Evolutionary conservation across 495 filamentous ascomycete species (phyloP).

Genomic region (Aspergillus kassunensis): DNA sequence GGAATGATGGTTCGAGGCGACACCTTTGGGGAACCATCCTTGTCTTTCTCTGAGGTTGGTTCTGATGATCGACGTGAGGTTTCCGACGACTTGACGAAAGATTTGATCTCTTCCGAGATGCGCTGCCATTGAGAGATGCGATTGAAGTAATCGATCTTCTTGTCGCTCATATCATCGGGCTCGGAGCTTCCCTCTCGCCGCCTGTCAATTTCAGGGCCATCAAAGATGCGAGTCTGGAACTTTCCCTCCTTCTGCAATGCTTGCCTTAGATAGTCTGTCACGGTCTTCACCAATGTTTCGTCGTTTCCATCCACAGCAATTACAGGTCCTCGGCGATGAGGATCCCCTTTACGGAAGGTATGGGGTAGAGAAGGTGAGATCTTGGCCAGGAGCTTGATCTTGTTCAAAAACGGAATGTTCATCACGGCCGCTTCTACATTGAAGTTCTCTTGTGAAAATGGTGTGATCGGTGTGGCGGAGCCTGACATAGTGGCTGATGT

Average conservation of each 20-base stretch:
- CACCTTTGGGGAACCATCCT: slow-evolving; percentile 17
- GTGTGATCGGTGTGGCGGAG: slow-evolving; percentile 29
- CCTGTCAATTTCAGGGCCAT: slow-evolving; percentile 44
- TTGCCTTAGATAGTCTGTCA: slow-evolving; percentile 59
- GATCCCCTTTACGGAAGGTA: slow-evolving; percentile 34
- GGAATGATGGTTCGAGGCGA: slow-evolving; percentile 36
- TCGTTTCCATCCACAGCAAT: slow-evolving; percentile 79
- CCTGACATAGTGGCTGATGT: slow-evolving; percentile 25
- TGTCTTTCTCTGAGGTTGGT: slow-evolving; percentile 17
- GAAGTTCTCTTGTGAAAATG: slow-evolving; percentile 26
- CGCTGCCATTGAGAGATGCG: slow-evolving; percentile 69
- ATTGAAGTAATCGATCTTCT: slow-evolving; percentile 61
- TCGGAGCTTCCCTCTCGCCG: slow-evolving; percentile 27
- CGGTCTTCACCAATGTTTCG: slow-evolving; percentile 43
- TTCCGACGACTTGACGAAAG: slow-evolving; percentile 55
- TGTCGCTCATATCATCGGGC: slow-evolving; percentile 35
- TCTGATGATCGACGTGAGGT: slow-evolving; percentile 13
- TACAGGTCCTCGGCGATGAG: slow-evolving; percentile 63
- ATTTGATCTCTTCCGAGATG: slow-evolving; percentile 60
- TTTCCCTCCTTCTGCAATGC: slow-evolving; percentile 54
- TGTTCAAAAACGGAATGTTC: slow-evolving; percentile 66
- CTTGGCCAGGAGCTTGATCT: slow-evolving; percentile 64
- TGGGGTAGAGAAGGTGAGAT: slow-evolving; percentile 61
- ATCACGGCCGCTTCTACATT: slow-evolving; percentile 68
- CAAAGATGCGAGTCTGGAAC: slow-evolving; percentile 50